These are phyloP conservation scores for Stephanocyclus meneghinianus DNA, from an alignment of 352 stramenopile genomes.

Conservation along the genomic window DNA sequence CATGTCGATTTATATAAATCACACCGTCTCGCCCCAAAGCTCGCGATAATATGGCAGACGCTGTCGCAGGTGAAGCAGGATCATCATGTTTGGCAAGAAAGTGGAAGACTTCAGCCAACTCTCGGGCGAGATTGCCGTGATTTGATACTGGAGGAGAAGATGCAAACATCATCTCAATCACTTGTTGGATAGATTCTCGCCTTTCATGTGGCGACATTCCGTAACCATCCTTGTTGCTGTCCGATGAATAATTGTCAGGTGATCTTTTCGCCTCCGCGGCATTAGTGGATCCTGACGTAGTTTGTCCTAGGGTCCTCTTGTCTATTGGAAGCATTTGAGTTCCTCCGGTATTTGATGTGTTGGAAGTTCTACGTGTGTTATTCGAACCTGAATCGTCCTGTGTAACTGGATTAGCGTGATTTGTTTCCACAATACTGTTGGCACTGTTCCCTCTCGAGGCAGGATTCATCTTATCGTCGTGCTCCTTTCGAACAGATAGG, in stretches of 20 bases:
- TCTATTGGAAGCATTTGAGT: conserved; percentile 22
- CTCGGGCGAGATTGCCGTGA: conserved; percentile 68
- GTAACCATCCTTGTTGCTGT: background rate
- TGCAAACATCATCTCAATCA: conserved; percentile 76
- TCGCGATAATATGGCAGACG: conserved; percentile 31
- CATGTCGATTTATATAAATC: conserved; percentile 78
- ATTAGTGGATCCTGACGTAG: background rate
- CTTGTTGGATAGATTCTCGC: conserved; percentile 69
- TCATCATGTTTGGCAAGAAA: conserved; percentile 52
- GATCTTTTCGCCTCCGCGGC: conserved; percentile 18
- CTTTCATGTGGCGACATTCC: conserved; percentile 31
- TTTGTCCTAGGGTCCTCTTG: conserved; percentile 15
- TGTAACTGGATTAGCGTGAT: conserved; percentile 2
- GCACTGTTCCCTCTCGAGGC: background rate
- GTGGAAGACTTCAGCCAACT: conserved; percentile 74
- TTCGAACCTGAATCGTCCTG: background rate
- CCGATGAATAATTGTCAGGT: background rate
- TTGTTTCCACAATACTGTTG: background rate
- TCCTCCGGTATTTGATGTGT: background rate
- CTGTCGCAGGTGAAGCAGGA: conserved; percentile 27
- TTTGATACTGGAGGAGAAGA: conserved; percentile 25
- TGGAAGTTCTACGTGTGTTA: conserved; percentile 14
- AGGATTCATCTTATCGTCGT: conserved; percentile 16
- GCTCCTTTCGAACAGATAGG: conserved; percentile 51
- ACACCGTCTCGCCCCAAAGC: conserved; percentile 51